Evolutionary conservation across 257 asterid species (phyloP).

Genomic region (Avicennia marina): DNA sequence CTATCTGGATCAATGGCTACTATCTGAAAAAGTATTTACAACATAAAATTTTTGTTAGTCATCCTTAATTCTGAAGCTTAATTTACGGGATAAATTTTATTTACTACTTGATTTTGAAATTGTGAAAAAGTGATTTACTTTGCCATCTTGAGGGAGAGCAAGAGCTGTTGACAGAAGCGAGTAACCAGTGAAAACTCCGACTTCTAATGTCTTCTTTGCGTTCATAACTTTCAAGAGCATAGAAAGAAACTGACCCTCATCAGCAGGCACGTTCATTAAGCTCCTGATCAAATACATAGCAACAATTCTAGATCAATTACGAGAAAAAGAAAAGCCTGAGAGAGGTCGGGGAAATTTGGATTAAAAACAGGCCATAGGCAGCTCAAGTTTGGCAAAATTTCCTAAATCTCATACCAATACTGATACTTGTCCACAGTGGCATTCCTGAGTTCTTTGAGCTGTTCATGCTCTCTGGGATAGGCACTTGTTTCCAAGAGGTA

Average conservation of each 20-base stretch:
- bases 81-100: too few species aligned
- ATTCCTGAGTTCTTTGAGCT: conserved; percentile 31
- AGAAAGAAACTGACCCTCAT: conserved; percentile 46
- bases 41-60: background rate
- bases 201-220: conserved; percentile 52
- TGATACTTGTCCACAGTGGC: conserved; percentile 20
- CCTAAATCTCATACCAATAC: background rate
- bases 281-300: conserved; percentile 27
- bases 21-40: conserved; percentile 19
- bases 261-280: conserved; percentile 43
- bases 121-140: conserved; percentile 18
- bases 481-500: conserved; percentile 39
- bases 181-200: conserved; percentile 59
- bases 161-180: conserved; percentile 50
- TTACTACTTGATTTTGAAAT: background rate
- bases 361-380: too few species aligned
- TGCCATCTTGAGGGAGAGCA: conserved; percentile 50
- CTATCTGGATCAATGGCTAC: conserved; percentile 49
- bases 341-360: too few species aligned
- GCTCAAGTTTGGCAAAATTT: too few species aligned
- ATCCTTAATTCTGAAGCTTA: background rate
- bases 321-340: background rate
- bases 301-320: background rate
- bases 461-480: conserved; percentile 42
- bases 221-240: conserved; percentile 49